Evolutionary conservation across 495 filamentous ascomycete species (phyloP).

Genomic region (Xylaria sp.): DNA sequence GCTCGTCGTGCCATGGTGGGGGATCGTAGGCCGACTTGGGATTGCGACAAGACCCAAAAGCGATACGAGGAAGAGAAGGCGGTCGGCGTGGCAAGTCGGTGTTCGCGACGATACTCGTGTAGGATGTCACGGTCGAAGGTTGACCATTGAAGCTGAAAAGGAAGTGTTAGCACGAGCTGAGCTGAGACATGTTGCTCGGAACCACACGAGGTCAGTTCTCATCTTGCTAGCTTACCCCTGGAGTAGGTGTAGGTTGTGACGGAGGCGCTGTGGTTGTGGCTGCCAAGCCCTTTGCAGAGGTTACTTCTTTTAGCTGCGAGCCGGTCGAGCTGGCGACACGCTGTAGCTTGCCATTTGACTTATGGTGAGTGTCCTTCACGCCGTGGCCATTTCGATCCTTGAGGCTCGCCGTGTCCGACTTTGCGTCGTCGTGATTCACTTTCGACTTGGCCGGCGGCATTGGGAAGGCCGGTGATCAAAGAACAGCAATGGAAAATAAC

Average conservation of each 20-base stretch:
- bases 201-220: neutral
- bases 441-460: constrained; percentile 43
- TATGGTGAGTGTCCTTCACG: constrained; percentile 41
- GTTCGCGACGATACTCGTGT: constrained; percentile 80
- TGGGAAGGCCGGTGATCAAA: constrained; percentile 34
- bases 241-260: constrained; percentile 30
- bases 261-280: constrained; percentile 33
- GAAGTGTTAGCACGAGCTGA: constrained; percentile 32
- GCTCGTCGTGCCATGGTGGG: constrained; percentile 74
- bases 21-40: constrained; percentile 72
- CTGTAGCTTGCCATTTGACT: constrained; percentile 54
- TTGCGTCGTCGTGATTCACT: constrained; percentile 55
- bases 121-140: constrained; percentile 74
- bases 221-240: constrained; percentile 33
- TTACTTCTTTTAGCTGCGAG: constrained; percentile 51
- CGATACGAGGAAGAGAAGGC: constrained; percentile 75
- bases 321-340: constrained; percentile 54
- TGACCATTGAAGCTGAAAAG: constrained; percentile 73
- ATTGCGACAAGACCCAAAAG: constrained; percentile 71
- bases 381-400: constrained; percentile 54
- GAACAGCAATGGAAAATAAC: constrained; percentile 29
- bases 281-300: constrained; percentile 41
- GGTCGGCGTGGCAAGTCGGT: constrained; percentile 73
- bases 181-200: neutral
- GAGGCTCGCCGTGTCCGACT: constrained; percentile 50